Evolutionary conservation across 768 basidiomycete genomes (phyloP), one percentile per base, ranked within the genome.

Genomic region (Tricholoma sp.): DNA sequence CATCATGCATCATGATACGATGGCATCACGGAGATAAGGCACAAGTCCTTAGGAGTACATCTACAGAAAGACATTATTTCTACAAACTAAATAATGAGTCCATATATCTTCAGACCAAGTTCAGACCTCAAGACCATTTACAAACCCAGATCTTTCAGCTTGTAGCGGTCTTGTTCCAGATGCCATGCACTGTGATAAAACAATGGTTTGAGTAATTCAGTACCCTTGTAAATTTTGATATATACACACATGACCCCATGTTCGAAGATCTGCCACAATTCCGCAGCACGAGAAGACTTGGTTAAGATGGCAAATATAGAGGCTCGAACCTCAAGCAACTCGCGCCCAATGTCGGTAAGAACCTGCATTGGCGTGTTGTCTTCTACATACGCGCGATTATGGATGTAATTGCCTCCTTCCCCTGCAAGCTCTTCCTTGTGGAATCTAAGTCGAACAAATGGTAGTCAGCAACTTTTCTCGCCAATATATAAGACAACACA

Each of bases 381-480:
- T 34, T 64, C 61, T 5, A 57, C 54, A 22, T 56, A 34, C 8
- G 64, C 61, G 9, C 61, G 55, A 19, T 61, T 57, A 18, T 52
- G 58, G 2, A 67, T 57, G 18, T 67, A 64, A 41, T 59, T 64
- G 14, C 47, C 58, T 0, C 35, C 63, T 50, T 67, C 64, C 16
- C 66, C 66, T 7, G 55, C 66, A 1, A 67, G 50, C 41, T 59
- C 55, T 56, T 67, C 64, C 43, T 67, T 67, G n/a, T 64, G 54
- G 51, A 61, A 66, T 11, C 64, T 67, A 29, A 32, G n/a, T 4
- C n/a, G n/a, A 16, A 11, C 5, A 5, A 37, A 24, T 3, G 24
- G 6, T 14, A 4, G 22, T 34, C 22, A 22, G 12, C 0, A 27
- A 11, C 8, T 21, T 21, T 43, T 21, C 35, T 50, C 7, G 49